phyloP scores from a whole-genome alignment of 1,284 basidiomycete genomes.

The Cronartium ribicola region DNA sequence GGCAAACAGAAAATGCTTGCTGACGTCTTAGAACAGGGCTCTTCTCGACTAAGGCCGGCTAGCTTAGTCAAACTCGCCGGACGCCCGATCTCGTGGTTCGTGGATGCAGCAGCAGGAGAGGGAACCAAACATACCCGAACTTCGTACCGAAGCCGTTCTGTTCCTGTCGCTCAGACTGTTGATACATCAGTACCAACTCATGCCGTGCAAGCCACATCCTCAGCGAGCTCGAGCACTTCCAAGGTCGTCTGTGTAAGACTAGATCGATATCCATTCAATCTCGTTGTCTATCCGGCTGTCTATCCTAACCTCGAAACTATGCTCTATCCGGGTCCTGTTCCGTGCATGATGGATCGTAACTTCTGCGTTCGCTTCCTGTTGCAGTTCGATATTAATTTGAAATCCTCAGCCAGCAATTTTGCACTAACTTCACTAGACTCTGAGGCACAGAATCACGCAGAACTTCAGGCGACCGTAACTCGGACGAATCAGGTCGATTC shows the following conservation, averaged over 20 bases:
- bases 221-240: not conserved
- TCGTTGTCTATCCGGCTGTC: conserved; percentile 25
- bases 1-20: conserved; percentile 51
- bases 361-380: not conserved
- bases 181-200: not conserved
- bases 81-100: conserved; percentile 21
- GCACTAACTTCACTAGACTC: too few species aligned
- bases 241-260: not conserved
- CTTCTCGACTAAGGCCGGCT: conserved; percentile 19
- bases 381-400: not conserved
- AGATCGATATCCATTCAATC: conserved; percentile 26
- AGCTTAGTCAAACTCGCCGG: conserved; percentile 23
- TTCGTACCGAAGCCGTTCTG: not conserved
- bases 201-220: not conserved
- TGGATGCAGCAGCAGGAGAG: conserved; percentile 17
- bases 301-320: conserved; percentile 20
- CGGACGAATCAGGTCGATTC: too few species aligned
- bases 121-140: conserved; percentile 4
- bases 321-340: conserved; percentile 12
- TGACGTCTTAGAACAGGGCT: conserved; percentile 72
- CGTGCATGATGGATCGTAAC: not conserved
- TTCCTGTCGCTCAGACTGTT: not conserved
- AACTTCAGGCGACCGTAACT: too few species aligned
- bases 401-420: not conserved
- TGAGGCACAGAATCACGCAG: too few species aligned